These are phyloP conservation scores for Diplodia intermedia DNA, from an alignment of 2,329 filamentous ascomycete species.

Conservation along the genomic window DNA sequence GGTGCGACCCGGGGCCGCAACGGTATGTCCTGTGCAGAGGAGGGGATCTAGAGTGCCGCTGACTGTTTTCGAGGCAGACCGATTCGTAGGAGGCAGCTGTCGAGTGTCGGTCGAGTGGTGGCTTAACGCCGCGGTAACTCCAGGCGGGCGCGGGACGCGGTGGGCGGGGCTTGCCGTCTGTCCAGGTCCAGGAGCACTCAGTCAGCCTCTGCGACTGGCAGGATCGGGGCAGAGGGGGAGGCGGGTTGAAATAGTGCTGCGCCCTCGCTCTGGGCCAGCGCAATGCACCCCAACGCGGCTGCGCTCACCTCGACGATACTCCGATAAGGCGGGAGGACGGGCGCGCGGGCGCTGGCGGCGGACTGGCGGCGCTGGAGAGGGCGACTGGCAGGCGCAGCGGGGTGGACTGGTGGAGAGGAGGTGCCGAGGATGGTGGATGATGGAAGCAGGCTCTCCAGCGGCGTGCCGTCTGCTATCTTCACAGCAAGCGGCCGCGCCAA, in stretches of 20 bases:
- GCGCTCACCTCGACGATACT: constrained; percentile 21
- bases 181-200: background rate
- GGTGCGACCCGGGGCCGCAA: background rate
- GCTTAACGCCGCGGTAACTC: constrained; percentile 33
- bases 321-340: constrained; percentile 1
- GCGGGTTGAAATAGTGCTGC: constrained; percentile 27
- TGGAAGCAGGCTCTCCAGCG: constrained; percentile 2
- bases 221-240: background rate
- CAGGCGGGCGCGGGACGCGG: constrained; percentile 20
- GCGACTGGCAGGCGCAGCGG: background rate
- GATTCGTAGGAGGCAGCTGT: background rate
- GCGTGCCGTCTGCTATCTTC: constrained; percentile 29
- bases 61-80: background rate
- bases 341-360: background rate
- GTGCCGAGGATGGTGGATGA: constrained; percentile 14
- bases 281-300: constrained; percentile 5
- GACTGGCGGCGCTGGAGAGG: background rate
- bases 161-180: constrained; percentile 20
- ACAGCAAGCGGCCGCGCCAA: constrained; percentile 25
- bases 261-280: constrained; percentile 13
- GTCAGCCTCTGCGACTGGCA: constrained; percentile 25
- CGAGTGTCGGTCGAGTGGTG: constrained; percentile 20
- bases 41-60: background rate
- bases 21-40: background rate
- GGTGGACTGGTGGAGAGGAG: background rate